Evolutionary conservation across 768 basidiomycete genomes (phyloP).

Genomic region (Chiua virens): DNA sequence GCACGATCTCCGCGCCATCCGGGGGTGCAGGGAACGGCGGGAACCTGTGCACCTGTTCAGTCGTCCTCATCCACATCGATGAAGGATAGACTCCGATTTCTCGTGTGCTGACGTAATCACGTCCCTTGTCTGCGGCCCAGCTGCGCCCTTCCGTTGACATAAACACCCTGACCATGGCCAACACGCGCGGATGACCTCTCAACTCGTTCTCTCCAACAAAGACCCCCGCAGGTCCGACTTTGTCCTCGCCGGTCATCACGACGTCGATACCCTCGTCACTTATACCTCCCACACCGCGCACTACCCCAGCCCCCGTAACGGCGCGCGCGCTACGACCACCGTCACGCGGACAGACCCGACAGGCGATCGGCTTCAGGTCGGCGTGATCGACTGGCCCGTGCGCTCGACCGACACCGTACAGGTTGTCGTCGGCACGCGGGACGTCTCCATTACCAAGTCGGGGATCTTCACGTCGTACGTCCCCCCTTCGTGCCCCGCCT

Average conservation of each 20-base stretch:
- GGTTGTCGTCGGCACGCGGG: constrained; percentile 28
- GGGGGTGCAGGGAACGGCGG: constrained; percentile 50
- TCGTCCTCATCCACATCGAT: neutral
- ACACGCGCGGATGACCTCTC: constrained; percentile 21
- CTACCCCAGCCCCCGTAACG: constrained; percentile 5
- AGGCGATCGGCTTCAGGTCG: constrained; percentile 27
- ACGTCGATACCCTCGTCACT: neutral
- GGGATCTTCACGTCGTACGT: constrained; percentile 25
- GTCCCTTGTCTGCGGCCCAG: too few species aligned
- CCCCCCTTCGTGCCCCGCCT: too few species aligned
- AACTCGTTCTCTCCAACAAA: constrained; percentile 21
- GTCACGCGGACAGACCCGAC: constrained; percentile 18
- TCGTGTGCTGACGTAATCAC: constrained; percentile 13
- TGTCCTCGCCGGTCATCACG: constrained; percentile 1
- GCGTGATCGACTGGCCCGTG: constrained; percentile 31
- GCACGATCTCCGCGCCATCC: constrained; percentile 39
- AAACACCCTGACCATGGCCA: too few species aligned
- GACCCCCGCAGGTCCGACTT: constrained; percentile 30
- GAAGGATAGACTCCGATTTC: neutral
- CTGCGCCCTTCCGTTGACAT: too few species aligned
- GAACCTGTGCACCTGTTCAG: constrained; percentile 23
- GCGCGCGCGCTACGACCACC: constrained; percentile 21
- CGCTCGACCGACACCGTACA: neutral
- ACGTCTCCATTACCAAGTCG: constrained; percentile 23
- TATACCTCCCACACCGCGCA: constrained; percentile 22